A percentile compares a stretch with the other conserved stretches of the same genome.
These are phyloP conservation scores for Biscogniauxia mediterranea DNA, from an alignment of 2,329 filamentous ascomycete genomes.

Conservation along the genomic window DNA sequence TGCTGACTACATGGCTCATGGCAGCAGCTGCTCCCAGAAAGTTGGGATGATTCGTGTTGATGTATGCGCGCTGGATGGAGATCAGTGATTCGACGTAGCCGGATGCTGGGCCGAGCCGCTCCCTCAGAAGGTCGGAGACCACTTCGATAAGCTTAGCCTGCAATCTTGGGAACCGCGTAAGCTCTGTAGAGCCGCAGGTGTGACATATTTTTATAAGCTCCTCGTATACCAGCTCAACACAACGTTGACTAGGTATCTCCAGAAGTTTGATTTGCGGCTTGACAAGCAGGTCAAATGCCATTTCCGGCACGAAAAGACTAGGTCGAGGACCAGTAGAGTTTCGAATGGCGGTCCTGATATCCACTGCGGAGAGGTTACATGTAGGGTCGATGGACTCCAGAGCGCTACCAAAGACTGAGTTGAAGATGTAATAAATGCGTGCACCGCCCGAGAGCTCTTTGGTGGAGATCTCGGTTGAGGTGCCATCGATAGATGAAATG, in stretches of 20 bases:
- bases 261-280: constrained; percentile 98
- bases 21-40: constrained; percentile 95
- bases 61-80: constrained; percentile 95
- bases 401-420: constrained; percentile 96
- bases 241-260: constrained; percentile 91
- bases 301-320: constrained; percentile 93
- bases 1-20: constrained; percentile 94
- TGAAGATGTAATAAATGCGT: constrained; percentile 98
- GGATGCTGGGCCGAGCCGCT: constrained; percentile 86
- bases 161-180: constrained; percentile 85
- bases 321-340: constrained; percentile 96
- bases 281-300: constrained; percentile 95
- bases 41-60: constrained; percentile 99
- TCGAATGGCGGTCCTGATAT: constrained; percentile 94
- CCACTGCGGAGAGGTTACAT: constrained; percentile 86
- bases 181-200: constrained; percentile 92
- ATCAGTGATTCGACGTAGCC: constrained; percentile 95
- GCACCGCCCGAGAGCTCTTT: constrained; percentile 95
- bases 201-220: constrained; percentile 99
- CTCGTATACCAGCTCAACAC: constrained; percentile 96
- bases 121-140: constrained; percentile 90
- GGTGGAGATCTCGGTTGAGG: constrained; percentile 96
- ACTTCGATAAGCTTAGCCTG: constrained; percentile 98
- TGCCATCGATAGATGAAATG: constrained; percentile 97
- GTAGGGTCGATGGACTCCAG: constrained; percentile 96